These are phyloP conservation scores for Microstroma glucosiphilum DNA, from an alignment of 1,284 basidiomycete genomes.

Conservation along the genomic window DNA sequence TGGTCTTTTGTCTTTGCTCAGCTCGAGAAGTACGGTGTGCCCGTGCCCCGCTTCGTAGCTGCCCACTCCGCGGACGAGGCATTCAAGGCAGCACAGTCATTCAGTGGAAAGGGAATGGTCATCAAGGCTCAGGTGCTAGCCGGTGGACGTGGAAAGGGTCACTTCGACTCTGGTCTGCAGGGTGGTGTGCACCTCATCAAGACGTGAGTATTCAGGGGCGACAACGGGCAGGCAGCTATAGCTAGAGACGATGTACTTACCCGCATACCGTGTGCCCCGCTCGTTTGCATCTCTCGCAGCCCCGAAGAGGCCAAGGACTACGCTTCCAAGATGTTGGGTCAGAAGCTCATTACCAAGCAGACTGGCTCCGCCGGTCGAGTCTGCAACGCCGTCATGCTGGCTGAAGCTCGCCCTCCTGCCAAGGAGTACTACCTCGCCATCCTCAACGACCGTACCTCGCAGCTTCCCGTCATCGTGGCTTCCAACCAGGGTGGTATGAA, in stretches of 20 bases:
- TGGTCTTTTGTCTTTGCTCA: neutral
- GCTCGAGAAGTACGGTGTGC: constrained; percentile 94
- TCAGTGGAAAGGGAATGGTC: constrained; percentile 57
- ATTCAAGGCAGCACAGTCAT: constrained; percentile 76
- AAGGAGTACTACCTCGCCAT: constrained; percentile 99
- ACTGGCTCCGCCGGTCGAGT: constrained; percentile 85
- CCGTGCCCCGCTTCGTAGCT: constrained; percentile 84
- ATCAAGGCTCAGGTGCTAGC: constrained; percentile 99
- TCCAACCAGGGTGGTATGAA: constrained; percentile 72
- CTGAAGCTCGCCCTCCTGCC: constrained; percentile 82
- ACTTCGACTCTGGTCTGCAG: constrained; percentile 91
- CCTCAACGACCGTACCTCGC: constrained; percentile 84
- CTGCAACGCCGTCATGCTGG: constrained; percentile 98
- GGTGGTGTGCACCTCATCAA: constrained; percentile 95
- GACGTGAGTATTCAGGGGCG: constrained; percentile 59
- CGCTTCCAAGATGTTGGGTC: constrained; percentile 88
- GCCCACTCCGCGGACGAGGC: constrained; percentile 88
- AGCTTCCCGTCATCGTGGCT: constrained; percentile 86
- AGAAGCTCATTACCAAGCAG: constrained; percentile 97
- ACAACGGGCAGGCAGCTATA: neutral
- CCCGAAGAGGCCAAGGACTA: constrained; percentile 81
- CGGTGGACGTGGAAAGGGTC: constrained; percentile 95
- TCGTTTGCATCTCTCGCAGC: constrained; percentile 53
- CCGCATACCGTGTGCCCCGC: constrained; percentile 8
- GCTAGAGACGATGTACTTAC: neutral